These are phyloP conservation scores for Rhizopogon parksii DNA, from an alignment of 1,284 basidiomycete species.

Conservation along the genomic window DNA sequence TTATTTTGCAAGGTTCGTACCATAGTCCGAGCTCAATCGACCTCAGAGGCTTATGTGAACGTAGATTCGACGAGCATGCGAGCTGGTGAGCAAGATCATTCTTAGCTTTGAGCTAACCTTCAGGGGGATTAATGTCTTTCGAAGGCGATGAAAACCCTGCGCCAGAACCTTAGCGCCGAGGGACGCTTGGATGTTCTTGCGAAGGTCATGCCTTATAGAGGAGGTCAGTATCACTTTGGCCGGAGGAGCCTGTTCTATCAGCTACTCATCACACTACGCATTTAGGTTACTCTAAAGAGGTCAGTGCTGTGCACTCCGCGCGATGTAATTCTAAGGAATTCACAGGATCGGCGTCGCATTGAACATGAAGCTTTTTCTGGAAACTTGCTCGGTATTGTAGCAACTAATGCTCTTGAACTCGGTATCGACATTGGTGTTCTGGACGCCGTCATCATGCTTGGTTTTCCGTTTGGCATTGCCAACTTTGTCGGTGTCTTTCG, in stretches of 20 bases:
- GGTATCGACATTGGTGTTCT: conserved; percentile 87
- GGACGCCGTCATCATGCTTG: conserved; percentile 86
- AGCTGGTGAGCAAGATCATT: conserved; percentile 49
- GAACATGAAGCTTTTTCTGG: conserved; percentile 86
- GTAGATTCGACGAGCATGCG: conserved; percentile 76
- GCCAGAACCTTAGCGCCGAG: conserved; percentile 66
- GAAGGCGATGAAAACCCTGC: conserved; percentile 75
- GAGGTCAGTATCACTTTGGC: conserved; percentile 41
- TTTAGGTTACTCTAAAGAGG: conserved; percentile 52
- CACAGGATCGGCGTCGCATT: conserved; percentile 74
- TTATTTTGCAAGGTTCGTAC: conserved; percentile 76
- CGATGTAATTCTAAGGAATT: conserved; percentile 10
- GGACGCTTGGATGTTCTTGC: conserved; percentile 73
- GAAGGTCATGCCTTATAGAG: conserved; percentile 79
- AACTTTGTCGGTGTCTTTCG: conserved; percentile 52
- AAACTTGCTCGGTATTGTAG: conserved; percentile 77
- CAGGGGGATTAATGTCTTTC: neutral
- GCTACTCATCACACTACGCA: neutral
- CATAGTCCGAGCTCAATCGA: neutral
- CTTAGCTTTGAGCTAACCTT: neutral
- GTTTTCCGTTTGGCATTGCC: conserved; percentile 75
- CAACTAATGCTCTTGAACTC: conserved; percentile 86
- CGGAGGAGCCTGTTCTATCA: neutral
- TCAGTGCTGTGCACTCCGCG: conserved; percentile 13
- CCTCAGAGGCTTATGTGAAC: neutral